Percentiles rank a stretch among this genome's conserved stretches.
Conservation (phyloP, 2,329 filamentous ascomycete species). For the Xylariaceae sp. region DNA sequence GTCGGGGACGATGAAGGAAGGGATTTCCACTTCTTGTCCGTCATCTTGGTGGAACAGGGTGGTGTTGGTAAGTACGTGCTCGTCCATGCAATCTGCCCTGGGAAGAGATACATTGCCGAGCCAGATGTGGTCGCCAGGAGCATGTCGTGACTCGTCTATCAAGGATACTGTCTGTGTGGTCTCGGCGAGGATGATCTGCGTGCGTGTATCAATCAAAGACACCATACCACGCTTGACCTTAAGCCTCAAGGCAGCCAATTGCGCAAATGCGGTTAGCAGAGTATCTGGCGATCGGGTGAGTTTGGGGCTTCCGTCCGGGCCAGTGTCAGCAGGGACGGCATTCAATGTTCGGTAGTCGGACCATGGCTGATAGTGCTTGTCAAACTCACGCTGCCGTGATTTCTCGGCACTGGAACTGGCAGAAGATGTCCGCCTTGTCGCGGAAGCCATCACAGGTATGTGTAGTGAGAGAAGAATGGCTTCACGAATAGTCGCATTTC, state of each 20-base stretch:
- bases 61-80: constrained; percentile 14
- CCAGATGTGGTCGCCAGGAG: constrained; percentile 23
- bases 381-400: constrained; percentile 19
- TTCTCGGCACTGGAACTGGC: constrained; percentile 18
- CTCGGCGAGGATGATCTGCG: constrained; percentile 50
- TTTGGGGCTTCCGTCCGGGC: constrained; percentile 1
- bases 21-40: constrained; percentile 13
- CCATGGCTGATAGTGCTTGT: constrained; percentile 27
- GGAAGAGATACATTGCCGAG: constrained; percentile 21
- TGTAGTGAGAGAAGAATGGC: no score
- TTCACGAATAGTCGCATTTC: no score
- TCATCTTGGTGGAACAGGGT: constrained; percentile 14
- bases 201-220: constrained; percentile 42
- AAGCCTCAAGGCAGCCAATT: constrained; percentile 47
- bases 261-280: constrained; percentile 44
- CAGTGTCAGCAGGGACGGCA: constrained; percentile 13
- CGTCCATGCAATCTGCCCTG: constrained; percentile 20
- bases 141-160: constrained; percentile 24
- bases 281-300: constrained; percentile 33
- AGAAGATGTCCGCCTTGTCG: constrained; percentile 7
- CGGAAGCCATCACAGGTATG: constrained; percentile 1
- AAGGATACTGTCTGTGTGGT: constrained; percentile 44
- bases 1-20: constrained; percentile 30
- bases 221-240: constrained; percentile 46
- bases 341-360: constrained; percentile 19